phyloP scores from a whole-genome alignment of 1,284 basidiomycete genomes.

The Cutaneotrichosporon sp. region DNA sequence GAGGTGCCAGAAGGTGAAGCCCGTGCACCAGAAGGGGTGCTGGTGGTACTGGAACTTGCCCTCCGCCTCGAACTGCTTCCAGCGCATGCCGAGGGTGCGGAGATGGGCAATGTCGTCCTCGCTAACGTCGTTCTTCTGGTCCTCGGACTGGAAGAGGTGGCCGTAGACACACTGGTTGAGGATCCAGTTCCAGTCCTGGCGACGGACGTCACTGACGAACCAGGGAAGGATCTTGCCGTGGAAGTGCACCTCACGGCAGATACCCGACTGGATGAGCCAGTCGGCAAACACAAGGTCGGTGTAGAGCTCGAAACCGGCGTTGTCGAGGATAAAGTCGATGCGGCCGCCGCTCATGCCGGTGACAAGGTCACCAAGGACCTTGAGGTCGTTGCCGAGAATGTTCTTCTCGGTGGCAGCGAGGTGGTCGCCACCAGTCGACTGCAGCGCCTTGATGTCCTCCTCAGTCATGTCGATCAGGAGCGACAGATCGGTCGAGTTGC shows the following conservation, averaged over 20 bases:
- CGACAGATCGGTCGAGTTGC: constrained; percentile 95
- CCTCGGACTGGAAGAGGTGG: constrained; percentile 68
- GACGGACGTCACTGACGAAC: constrained; percentile 97
- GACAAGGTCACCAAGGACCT: constrained; percentile 78
- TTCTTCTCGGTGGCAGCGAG: constrained; percentile 96
- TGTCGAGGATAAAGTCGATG: constrained; percentile 74
- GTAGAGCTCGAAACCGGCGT: constrained; percentile 82
- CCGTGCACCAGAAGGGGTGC: constrained; percentile 92
- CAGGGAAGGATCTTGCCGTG: constrained; percentile 57
- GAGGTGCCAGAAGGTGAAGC: constrained; percentile 86
- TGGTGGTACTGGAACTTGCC: constrained; percentile 93
- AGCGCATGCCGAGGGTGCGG: constrained; percentile 76
- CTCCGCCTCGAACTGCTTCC: constrained; percentile 96
- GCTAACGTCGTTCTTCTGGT: constrained; percentile 53
- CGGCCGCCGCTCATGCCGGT: constrained; percentile 75
- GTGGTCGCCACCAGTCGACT: constrained; percentile 93
- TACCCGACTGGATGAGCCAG: constrained; percentile 82
- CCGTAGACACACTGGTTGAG: constrained; percentile 84
- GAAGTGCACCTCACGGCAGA: constrained; percentile 84
- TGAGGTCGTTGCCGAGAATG: constrained; percentile 58
- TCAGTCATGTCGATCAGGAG: constrained; percentile 98
- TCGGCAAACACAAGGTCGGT: constrained; percentile 93
- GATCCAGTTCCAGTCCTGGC: constrained; percentile 95
- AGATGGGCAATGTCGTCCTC: constrained; percentile 82
- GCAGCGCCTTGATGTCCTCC: constrained; percentile 96